A percentile compares a stretch with the other conserved stretches of the same genome.
phyloP scores from a whole-genome alignment of 306 rosid species.

The Sindora glabra region DNA sequence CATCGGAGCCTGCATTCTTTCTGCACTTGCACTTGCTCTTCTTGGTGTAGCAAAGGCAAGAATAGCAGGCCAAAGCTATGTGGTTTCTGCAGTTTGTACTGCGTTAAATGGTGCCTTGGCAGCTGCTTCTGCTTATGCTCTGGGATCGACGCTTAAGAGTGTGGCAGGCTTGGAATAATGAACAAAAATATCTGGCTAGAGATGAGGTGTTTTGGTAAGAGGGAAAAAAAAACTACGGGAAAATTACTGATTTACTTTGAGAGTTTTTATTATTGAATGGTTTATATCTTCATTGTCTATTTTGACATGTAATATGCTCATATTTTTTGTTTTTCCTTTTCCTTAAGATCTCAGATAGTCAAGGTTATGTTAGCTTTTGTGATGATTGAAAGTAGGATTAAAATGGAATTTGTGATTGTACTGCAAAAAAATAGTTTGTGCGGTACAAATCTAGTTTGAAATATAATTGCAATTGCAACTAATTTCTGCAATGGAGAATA shows the following conservation, averaged over 20 bases:
- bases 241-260: not conserved
- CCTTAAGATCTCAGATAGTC: not conserved
- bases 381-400: not conserved
- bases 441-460: no score
- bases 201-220: not conserved
- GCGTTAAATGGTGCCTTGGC: conserved; percentile 41
- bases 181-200: conserved; percentile 1
- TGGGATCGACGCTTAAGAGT: conserved; percentile 45
- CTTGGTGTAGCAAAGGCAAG: conserved; percentile 54
- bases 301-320: no score
- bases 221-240: not conserved
- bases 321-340: not conserved
- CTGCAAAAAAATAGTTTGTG: no score
- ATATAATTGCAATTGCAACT: no score
- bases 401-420: not conserved
- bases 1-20: conserved; percentile 41
- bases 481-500: no score
- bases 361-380: not conserved
- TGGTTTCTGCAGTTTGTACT: conserved; percentile 28
- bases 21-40: conserved; percentile 38
- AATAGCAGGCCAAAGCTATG: conserved; percentile 31
- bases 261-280: not conserved
- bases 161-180: conserved; percentile 27
- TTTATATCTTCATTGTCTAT: no score
- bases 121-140: conserved; percentile 41